Conservation (phyloP, 805 yeast genomes). For the Ogataea populi-albae region DNA sequence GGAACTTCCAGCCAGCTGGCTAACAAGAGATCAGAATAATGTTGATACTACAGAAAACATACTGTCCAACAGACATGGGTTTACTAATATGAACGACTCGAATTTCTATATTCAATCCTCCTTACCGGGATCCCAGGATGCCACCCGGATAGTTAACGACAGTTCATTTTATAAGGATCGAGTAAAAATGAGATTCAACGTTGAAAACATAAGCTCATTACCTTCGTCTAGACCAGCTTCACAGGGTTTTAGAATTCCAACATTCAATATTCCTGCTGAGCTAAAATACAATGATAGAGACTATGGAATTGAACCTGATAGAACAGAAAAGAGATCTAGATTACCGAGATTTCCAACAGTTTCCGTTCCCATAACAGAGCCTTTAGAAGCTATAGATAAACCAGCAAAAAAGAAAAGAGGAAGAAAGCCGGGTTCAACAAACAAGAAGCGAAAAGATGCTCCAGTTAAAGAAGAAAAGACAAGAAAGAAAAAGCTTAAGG, state of each 20-base stretch:
- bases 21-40: constrained; percentile 10
- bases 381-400: constrained; percentile 5
- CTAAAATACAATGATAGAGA: constrained; percentile 13
- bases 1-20: constrained; percentile 14
- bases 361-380: constrained; percentile 5
- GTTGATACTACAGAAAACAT: constrained; percentile 18
- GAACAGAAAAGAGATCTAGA: constrained; percentile 7
- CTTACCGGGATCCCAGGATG: constrained; percentile 19
- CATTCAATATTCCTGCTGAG: constrained; percentile 17
- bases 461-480: constrained; percentile 11
- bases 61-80: constrained; percentile 14
- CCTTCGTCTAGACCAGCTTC: constrained; percentile 18
- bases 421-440: constrained; percentile 21
- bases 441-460: constrained; percentile 17
- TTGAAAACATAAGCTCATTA: constrained; percentile 15
- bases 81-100: constrained; percentile 14
- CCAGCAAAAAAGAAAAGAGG: constrained; percentile 18
- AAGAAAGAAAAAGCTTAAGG: constrained; percentile 16
- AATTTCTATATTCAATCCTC: constrained; percentile 18
- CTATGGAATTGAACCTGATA: constrained; percentile 7
- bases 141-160: constrained; percentile 12
- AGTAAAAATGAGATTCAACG: constrained; percentile 9
- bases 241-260: constrained; percentile 15
- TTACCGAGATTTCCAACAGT: constrained; percentile 13
- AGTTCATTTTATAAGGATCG: constrained; percentile 13